phyloP scores from a whole-genome alignment of 768 basidiomycete species.

The Agaricus subrufescens region DNA sequence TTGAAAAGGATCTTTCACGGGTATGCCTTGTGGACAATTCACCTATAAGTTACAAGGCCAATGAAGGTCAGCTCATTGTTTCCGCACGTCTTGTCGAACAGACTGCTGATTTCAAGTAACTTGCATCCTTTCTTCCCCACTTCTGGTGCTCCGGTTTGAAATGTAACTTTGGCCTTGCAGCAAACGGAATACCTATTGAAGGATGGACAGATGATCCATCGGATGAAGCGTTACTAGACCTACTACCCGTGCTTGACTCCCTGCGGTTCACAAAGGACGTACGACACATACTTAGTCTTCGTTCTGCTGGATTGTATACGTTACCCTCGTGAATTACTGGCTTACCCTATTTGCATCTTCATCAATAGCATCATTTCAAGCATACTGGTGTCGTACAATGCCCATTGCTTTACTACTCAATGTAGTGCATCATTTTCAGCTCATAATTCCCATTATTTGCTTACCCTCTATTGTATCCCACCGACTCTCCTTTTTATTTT shows the following conservation, averaged over 20 bases:
- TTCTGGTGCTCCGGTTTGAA: not conserved
- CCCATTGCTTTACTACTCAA: not conserved
- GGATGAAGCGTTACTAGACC: slow-evolving; percentile 94
- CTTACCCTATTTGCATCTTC: not conserved
- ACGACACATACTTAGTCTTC: slow-evolving; percentile 78
- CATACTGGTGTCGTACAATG: slow-evolving; percentile 3
- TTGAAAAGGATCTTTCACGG: slow-evolving; percentile 87
- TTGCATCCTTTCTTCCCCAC: not conserved
- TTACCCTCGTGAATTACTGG: slow-evolving; percentile 24
- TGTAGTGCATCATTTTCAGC: not conserved
- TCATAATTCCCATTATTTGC: not conserved
- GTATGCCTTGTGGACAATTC: slow-evolving; percentile 97
- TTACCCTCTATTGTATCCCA: not conserved
- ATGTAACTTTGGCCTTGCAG: slow-evolving; percentile 32
- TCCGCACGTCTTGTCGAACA: not conserved
- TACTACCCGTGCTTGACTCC: slow-evolving; percentile 93
- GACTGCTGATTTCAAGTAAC: not conserved
- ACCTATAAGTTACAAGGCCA: slow-evolving; percentile 85
- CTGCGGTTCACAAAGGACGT: slow-evolving; percentile 96
- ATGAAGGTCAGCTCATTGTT: slow-evolving; percentile 68
- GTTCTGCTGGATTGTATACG: slow-evolving; percentile 34
- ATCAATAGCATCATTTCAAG: not conserved
- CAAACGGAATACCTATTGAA: slow-evolving; percentile 98
- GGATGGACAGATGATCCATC: slow-evolving; percentile 98
- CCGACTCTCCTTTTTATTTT: not conserved